These are phyloP conservation scores for Geotrichum carabidarum DNA, from an alignment of 1,139 yeast genomes.

Conservation along the genomic window DNA sequence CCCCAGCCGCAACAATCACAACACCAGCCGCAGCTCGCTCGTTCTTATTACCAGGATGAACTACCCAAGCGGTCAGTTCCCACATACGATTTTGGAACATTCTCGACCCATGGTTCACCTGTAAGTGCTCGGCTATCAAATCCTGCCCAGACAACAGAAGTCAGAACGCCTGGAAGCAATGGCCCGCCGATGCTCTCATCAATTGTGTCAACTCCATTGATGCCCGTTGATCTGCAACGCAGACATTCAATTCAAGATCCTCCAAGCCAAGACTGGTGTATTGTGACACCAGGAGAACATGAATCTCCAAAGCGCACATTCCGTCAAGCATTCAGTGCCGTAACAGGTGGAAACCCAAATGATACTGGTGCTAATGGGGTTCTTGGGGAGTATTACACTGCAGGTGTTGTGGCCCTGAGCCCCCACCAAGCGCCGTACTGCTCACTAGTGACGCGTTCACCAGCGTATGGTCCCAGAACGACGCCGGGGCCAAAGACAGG, in stretches of 20 bases:
- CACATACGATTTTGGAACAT: not conserved
- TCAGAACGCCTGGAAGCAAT: no score
- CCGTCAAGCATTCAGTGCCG: slow-evolving; percentile 21
- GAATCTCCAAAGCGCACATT: slow-evolving; percentile 25
- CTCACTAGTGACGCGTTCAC: not conserved
- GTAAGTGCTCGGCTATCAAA: no score
- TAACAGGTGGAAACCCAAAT: not conserved
- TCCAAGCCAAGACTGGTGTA: not conserved
- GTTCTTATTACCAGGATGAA: not conserved
- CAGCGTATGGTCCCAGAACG: no score
- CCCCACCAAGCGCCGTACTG: not conserved
- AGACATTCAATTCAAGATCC: slow-evolving; percentile 6
- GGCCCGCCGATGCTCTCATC: not conserved
- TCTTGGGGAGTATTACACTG: not conserved
- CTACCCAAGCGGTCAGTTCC: not conserved
- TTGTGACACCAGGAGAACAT: slow-evolving; percentile 6
- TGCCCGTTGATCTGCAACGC: slow-evolving; percentile 5
- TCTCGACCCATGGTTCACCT: not conserved
- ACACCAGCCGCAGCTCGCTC: not conserved
- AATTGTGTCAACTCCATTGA: not conserved
- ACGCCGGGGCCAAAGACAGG: no score
- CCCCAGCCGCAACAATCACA: no score
- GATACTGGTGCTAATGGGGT: not conserved
- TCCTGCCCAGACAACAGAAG: no score
- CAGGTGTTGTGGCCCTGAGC: not conserved